A percentile compares a stretch with the other conserved stretches of the same genome.
Conservation (phyloP, 768 basidiomycete genomes). For the Coprinellus micaceus region DNA sequence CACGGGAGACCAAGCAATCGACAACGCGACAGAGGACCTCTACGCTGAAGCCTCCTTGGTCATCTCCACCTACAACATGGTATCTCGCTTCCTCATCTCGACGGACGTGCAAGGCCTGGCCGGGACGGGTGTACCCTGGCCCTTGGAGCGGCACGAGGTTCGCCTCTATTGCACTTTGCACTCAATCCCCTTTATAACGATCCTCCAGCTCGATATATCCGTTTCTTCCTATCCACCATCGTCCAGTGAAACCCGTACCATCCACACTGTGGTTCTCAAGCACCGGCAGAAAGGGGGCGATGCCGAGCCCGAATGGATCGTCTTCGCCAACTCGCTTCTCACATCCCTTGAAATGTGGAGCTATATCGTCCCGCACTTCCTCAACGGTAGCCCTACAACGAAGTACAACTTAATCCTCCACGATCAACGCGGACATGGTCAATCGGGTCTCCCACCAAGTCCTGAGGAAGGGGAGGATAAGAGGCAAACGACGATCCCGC, state of each 20-base stretch:
- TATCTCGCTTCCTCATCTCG: conserved; percentile 60
- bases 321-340: conserved; percentile 48
- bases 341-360: conserved; percentile 49
- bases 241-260: conserved; percentile 23
- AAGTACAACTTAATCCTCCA: conserved; percentile 46
- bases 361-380: conserved; percentile 37
- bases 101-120: conserved; percentile 57
- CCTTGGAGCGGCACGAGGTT: conserved; percentile 43
- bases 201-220: conserved; percentile 35
- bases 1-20: conserved; percentile 16
- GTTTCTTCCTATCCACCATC: conserved; percentile 26
- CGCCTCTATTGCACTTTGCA: background rate
- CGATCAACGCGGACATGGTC: conserved; percentile 51
- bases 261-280: conserved; percentile 42
- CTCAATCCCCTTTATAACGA: background rate
- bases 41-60: conserved; percentile 54
- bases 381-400: conserved; percentile 19
- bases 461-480: no score
- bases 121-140: conserved; percentile 46
- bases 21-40: conserved; percentile 36
- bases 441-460: conserved; percentile 40
- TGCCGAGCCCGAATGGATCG: conserved; percentile 45
- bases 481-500: conserved; percentile 35
- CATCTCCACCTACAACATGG: conserved; percentile 63
- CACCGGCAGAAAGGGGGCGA: conserved; percentile 14